phyloP scores from a whole-genome alignment of 257 asterid genomes.

The Leonotis leonurus region DNA sequence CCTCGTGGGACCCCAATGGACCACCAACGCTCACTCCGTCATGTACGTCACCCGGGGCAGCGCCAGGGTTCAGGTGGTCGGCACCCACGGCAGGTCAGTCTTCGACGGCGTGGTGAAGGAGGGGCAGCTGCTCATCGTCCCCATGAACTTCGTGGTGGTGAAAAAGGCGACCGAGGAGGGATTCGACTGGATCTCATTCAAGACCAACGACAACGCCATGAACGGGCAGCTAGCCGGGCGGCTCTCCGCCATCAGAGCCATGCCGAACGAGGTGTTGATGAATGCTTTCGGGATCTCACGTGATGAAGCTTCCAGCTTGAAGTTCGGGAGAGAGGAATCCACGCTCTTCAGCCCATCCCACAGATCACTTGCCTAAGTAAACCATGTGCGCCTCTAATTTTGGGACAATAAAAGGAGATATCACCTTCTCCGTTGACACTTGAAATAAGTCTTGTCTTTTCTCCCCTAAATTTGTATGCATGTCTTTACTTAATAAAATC shows the following conservation, averaged over 20 bases:
- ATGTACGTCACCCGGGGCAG: conserved; percentile 45
- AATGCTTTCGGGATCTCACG: conserved; percentile 43
- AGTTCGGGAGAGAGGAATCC: conserved; percentile 48
- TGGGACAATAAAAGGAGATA: background rate
- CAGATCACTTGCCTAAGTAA: conserved; percentile 6
- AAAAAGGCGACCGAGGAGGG: conserved; percentile 53
- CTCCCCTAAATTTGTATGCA: no score
- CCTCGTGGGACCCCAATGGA: conserved; percentile 45
- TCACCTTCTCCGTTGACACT: background rate
- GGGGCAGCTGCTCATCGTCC: conserved; percentile 49
- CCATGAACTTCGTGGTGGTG: conserved; percentile 48
- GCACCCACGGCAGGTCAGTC: conserved; percentile 31
- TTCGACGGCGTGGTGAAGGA: conserved; percentile 39
- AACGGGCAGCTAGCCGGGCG: conserved; percentile 43
- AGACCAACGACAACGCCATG: conserved; percentile 57
- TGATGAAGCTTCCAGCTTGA: conserved; percentile 40
- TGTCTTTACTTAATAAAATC: no score
- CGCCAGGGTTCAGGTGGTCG: conserved; percentile 52
- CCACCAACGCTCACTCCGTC: conserved; percentile 37
- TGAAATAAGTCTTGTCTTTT: no score
- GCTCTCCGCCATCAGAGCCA: conserved; percentile 43
- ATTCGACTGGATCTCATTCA: conserved; percentile 51
- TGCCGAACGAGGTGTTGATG: conserved; percentile 52
- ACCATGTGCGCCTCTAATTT: background rate
- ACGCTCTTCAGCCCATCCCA: conserved; percentile 25